Base-by-base conservation (phyloP, 768 basidiomycete genomes). In the Tulasnella sp. region DNA sequence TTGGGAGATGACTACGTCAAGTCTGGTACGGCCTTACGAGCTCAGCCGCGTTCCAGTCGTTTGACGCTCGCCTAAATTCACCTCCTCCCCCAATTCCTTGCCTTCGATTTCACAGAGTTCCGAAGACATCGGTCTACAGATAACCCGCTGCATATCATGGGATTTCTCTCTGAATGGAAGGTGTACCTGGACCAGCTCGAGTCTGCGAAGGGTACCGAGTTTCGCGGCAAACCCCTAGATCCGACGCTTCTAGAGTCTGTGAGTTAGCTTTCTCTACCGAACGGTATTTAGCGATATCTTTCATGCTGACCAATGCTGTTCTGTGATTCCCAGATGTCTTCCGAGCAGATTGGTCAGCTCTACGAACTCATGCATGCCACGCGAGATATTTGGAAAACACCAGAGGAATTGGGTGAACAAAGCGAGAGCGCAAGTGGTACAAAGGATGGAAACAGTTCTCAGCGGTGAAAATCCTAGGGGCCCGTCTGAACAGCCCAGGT, bases 101-200 rank as follows among this genome's bases (percentile, higher is more conserved):
- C 12, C 74, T 40, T 75, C 52, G 24, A 27, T 74, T 42, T 44
- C 52, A 10, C 78, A 95, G 97, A 99, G 85, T 99, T 98, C 85
- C 91, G 93, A 9, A 87, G 93, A 71, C 97, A 98, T 81, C 90
- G 87, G 82, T 87, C 89, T 34, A 90, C 92, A 16, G 92, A 92
- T 31, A 98, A 99, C 85, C 94, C 96, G 3, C 88, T 92, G 10
- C 91, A 98, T 84, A 91, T 98, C 81, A 97, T 99, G 84, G 96
- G 95, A 2, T 99, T 99, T 84, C 88, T 99, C 12, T 92, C 93
- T 3, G 94, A 98, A 83, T 99, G 97, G 97, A 98, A 97, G 85
- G 84, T 90, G 79, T 99, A 99, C 85, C 88, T 98, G 78, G 95
- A 97, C 82, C 85, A 90, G 80, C 84, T 93, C 44, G 91, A 91